phyloP scores from a whole-genome alignment of 192 early-diverging fungal species.

The Coemansia sp. region DNA sequence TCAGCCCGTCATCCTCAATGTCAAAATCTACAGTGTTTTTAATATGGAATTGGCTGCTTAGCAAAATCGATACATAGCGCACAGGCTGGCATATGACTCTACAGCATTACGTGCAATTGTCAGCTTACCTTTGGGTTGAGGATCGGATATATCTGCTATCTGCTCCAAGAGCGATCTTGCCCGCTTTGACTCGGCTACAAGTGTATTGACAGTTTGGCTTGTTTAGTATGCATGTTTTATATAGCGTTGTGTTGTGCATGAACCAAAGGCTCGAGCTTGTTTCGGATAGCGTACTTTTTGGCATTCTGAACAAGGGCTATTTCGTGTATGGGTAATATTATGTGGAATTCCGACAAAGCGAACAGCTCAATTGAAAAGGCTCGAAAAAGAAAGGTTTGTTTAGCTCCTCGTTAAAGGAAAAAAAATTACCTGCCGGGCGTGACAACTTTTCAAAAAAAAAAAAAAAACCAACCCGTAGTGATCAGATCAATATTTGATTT shows the following conservation, averaged over 20 bases:
- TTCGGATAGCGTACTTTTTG: neutral
- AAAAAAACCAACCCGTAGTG: too few species aligned
- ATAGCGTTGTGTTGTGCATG: neutral
- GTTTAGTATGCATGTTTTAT: neutral
- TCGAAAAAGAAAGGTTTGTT: neutral
- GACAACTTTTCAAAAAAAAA: too few species aligned
- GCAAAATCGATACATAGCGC: neutral
- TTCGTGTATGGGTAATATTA: neutral
- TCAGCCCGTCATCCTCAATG: slow-evolving; percentile 65
- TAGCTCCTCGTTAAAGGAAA: too few species aligned
- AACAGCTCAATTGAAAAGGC: neutral
- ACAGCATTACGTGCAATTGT: neutral
- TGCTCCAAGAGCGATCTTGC: slow-evolving; percentile 51
- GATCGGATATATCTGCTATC: slow-evolving; percentile 54
- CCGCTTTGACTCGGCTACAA: slow-evolving; percentile 30
- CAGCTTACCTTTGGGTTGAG: slow-evolving; percentile 44
- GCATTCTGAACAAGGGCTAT: neutral
- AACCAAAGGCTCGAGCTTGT: neutral
- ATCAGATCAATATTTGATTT: too few species aligned
- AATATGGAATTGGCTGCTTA: neutral
- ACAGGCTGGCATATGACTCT: neutral
- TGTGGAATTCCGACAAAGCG: neutral
- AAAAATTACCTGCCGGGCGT: too few species aligned
- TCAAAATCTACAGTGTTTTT: slow-evolving; percentile 61
- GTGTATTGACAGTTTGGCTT: neutral